Base-by-base conservation (phyloP, 306 rosid species). In the Begonia fuchsioides region DNA sequence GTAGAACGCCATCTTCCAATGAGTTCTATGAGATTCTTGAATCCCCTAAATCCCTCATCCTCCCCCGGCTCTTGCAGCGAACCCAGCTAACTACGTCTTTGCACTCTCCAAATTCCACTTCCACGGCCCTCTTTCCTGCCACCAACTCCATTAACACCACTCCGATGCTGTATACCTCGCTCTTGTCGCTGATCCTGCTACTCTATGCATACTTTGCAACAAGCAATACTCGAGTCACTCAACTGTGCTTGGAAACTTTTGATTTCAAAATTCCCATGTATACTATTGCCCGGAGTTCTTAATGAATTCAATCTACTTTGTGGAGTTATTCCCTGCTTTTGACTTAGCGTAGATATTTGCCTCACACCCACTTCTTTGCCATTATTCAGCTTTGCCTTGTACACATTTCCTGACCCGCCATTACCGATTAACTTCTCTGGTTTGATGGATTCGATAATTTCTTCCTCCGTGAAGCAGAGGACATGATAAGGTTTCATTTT, bases 391-490 rank as follows among this genome's bases (percentile, higher is more conserved):
- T 50, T 60, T 7, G 54, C 94, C 57, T 65, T 78, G 75, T 87
- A 87, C 38, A 87, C 96, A 58, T 72, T 75, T 47, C 96, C 96
- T 3, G 96, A 87, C 51, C 96, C 96, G 51, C 96, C 96, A 59
- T 69, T 83, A 1, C 94, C 96, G 16, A 87, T 80, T 65, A 80
- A 48, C 38, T 77, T 87, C 62, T 76, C 83, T 9, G 67, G 55
- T 64, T 68, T 77, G 52, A 87, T 49, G 10, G 81, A 75, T 8
- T 80, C 68, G 32, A 80, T 53, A 16, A 87, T 61, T 47, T 83
- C 96, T 16, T 57, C 69, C 63, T 87, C 93, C 9, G 75, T 66
- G 70, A 87, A 76, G 74, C 65, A 69, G 2, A 87, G 16, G 44
- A 71, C n/a, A 19, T 62, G 94, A 63, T 77, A 87, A 10, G 63